Evolutionary conservation across 371 early-diverging fungal species (phyloP), one percentile per base, ranked within the genome.

Genomic region (Capillidium heterosporum): DNA sequence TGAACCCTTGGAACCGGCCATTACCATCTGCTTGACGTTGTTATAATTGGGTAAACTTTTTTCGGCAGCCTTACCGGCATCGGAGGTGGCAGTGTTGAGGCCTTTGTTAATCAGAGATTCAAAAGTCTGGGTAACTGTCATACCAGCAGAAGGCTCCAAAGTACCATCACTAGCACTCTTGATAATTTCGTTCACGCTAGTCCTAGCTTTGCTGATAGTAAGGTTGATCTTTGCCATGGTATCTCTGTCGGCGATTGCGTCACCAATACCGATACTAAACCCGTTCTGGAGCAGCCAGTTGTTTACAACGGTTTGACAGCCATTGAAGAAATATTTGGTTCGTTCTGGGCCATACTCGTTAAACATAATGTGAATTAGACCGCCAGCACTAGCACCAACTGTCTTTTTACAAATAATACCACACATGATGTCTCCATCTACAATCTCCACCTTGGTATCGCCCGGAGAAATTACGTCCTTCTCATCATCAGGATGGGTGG

Each of bases 251-350:
- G 98, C 95, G 67, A 99, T 86, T 1, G 98, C 94, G 67, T 99
- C 99, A 60, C 99, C 99, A 63, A 99, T 98, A 67, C 99, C 99
- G 50, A 99, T 91, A 67, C 94, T 91, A 65, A 99, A 99, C 4
- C 93, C 85, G 59, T 92, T 80, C 62, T 89, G 90, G 60, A 89
- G 64, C 40, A 99, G 70, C 94, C 95, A 99, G 70, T 89, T 84
- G 73, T 95, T 98, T 47, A 99, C 88, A 7, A 99, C 84, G 31
- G 82, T 82, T 67, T 99, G 99, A 49, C 87, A 78, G 59, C 90
- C 88, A 65, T 96, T 89, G 68, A 99, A 85, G 74, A 99, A 98
- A 42, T 74, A 69, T 62, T 85, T 91, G 26, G 93, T 83, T n/a
- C 76, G 78, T 63, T 89, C 86, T 15, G 90, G 75, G 7, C 98